phyloP scores from a whole-genome alignment of 768 basidiomycete species.

The Leccinum imitatum region DNA sequence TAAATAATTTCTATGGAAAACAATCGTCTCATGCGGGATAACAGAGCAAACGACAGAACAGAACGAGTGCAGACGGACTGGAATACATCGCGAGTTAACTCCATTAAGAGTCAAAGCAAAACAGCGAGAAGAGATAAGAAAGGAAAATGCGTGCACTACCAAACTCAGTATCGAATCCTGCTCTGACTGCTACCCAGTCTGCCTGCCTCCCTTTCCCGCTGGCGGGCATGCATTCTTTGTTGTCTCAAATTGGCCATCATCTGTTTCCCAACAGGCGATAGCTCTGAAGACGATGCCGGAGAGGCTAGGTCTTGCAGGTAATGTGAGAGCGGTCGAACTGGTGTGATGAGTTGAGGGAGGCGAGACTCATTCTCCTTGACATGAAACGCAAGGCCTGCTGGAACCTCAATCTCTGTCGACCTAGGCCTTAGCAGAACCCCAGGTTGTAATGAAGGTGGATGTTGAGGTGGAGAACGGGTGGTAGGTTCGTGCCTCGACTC shows the following conservation, averaged over 20 bases:
- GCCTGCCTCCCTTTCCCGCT: conserved; percentile 31
- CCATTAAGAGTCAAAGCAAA: conserved; percentile 17
- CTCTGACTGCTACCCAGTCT: conserved; percentile 34
- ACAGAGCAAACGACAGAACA: conserved; percentile 11
- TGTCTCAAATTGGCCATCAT: conserved; percentile 65
- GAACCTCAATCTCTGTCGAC: neutral
- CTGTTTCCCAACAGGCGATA: conserved; percentile 65
- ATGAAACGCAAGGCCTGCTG: too few species aligned
- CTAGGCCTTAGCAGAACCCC: neutral
- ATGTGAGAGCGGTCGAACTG: conserved; percentile 38
- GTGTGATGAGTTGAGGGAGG: conserved; percentile 44
- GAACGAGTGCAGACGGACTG: conserved; percentile 5
- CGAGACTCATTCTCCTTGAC: conserved; percentile 31
- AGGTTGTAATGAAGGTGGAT: conserved; percentile 11
- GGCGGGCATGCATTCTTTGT: conserved; percentile 36
- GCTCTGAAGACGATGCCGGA: conserved; percentile 69
- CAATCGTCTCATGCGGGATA: neutral
- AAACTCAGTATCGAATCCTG: conserved; percentile 28
- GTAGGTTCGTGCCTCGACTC: conserved; percentile 13
- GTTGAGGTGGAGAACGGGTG: conserved; percentile 1
- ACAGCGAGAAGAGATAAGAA: neutral
- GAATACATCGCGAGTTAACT: conserved; percentile 19
- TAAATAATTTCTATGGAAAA: neutral
- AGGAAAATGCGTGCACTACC: neutral
- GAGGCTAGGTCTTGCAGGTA: conserved; percentile 43